Percentiles rank a stretch among this genome's conserved stretches.
Conservation (phyloP, 2,329 filamentous ascomycete species). For the Huntiella abstrusa region DNA sequence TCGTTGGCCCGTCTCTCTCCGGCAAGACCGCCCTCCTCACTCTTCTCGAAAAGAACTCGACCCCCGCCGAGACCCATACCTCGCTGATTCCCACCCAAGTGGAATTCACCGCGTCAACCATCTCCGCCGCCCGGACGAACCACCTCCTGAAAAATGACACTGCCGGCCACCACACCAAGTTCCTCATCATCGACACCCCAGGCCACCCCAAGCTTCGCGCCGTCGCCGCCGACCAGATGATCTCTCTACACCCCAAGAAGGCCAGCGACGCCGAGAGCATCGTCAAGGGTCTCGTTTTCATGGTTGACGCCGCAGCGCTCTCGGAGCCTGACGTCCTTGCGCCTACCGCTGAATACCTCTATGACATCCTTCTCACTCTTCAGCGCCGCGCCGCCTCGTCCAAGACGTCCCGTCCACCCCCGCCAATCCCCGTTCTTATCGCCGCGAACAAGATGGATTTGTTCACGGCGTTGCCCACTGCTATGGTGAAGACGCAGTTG, state of each 20-base stretch:
- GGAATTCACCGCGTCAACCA: constrained; percentile 35
- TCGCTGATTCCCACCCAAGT: constrained; percentile 30
- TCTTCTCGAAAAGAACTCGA: constrained; percentile 40
- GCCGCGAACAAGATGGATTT: constrained; percentile 92
- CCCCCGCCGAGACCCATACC: constrained; percentile 32
- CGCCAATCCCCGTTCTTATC: constrained; percentile 54
- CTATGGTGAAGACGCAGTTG: constrained; percentile 53
- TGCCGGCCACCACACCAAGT: constrained; percentile 42
- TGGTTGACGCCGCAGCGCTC: constrained; percentile 67
- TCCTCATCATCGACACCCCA: constrained; percentile 72
- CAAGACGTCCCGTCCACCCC: constrained; percentile 29
- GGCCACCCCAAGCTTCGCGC: constrained; percentile 87
- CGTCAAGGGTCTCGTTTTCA: constrained; percentile 60
- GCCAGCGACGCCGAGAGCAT: constrained; percentile 20
- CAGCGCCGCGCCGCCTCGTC: constrained; percentile 47
- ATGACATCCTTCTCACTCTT: constrained; percentile 68
- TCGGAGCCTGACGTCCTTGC: constrained; percentile 41
- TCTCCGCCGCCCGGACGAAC: constrained; percentile 23
- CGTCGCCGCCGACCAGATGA: constrained; percentile 27
- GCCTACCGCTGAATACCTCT: constrained; percentile 65
- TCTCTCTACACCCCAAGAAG: constrained; percentile 11
- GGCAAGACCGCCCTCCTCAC: constrained; percentile 86
- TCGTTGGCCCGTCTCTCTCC: constrained; percentile 60
- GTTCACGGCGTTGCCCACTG: constrained; percentile 73
- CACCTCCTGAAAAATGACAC: constrained; percentile 38